Percentiles rank a stretch among this genome's conserved stretches.
Conservation (phyloP, 768 basidiomycete species). For the Leccinum subtestaceum region DNA sequence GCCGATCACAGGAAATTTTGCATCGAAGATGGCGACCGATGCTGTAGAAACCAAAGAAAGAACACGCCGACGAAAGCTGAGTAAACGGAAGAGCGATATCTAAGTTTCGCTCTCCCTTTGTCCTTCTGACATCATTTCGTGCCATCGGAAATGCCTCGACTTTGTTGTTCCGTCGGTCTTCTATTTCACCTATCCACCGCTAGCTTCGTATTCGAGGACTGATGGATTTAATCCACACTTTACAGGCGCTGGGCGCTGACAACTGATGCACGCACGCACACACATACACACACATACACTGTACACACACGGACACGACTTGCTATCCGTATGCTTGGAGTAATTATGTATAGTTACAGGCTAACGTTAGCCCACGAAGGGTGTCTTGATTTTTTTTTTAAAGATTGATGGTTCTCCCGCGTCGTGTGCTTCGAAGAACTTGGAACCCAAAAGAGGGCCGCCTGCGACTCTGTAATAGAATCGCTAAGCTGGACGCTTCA, state of each 20-base stretch:
- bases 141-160: slow-evolving; percentile 20
- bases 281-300: neutral
- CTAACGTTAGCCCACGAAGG: slow-evolving; percentile 1
- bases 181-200: slow-evolving; percentile 11
- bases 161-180: slow-evolving; percentile 21
- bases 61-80: slow-evolving; percentile 31
- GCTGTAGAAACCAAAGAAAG: slow-evolving; percentile 22
- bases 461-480: neutral
- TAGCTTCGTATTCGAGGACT: slow-evolving; percentile 10
- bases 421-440: slow-evolving; percentile 6
- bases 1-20: slow-evolving; percentile 8
- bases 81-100: slow-evolving; percentile 32
- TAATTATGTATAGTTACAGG: slow-evolving; percentile 3
- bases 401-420: neutral
- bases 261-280: neutral
- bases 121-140: slow-evolving; percentile 11
- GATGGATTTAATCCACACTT: slow-evolving; percentile 10
- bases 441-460: slow-evolving; percentile 4
- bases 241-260: slow-evolving; percentile 19
- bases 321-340: neutral
- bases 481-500: neutral
- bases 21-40: slow-evolving; percentile 15
- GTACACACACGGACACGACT: neutral
- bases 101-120: slow-evolving; percentile 17
- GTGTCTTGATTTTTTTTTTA: neutral